Conservation (phyloP, 257 asterid genomes). For the Fraxinus anomala region DNA sequence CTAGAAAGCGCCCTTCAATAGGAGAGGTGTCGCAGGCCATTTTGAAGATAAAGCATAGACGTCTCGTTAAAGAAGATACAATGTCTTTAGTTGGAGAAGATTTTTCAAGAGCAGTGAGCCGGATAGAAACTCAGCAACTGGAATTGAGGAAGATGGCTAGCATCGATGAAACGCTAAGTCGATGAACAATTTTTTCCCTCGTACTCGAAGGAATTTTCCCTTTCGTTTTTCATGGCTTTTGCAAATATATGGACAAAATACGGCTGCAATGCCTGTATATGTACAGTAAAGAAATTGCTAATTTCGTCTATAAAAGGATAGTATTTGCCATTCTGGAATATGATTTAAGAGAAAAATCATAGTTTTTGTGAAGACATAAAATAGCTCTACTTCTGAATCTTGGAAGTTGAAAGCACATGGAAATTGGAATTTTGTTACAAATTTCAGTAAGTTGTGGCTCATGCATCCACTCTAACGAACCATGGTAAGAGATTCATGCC, state of each 20-base stretch:
- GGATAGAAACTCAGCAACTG: conserved; percentile 67
- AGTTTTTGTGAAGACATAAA: no score
- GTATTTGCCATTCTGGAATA: no score
- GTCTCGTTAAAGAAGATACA: conserved; percentile 59
- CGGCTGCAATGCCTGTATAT: neutral
- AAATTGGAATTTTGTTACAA: no score
- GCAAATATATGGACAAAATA: neutral
- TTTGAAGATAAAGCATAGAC: conserved; percentile 64
- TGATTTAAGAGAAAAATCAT: no score
- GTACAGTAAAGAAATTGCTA: neutral
- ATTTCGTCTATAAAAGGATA: neutral
- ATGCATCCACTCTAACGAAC: no score
- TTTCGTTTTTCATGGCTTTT: neutral
- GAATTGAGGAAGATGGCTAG: conserved; percentile 66
- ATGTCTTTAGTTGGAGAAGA: conserved; percentile 63
- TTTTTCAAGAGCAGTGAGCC: conserved; percentile 62
- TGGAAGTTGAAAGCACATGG: no score
- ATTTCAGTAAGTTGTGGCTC: no score
- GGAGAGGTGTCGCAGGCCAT: conserved; percentile 85
- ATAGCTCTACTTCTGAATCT: no score
- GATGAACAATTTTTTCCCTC: conserved; percentile 20
- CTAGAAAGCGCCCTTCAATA: conserved; percentile 76
- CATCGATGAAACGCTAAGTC: conserved; percentile 40
- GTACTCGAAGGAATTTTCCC: neutral
- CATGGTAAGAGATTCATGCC: no score